These are phyloP conservation scores for Exsudoporus frostii DNA, from an alignment of 768 basidiomycete genomes.

Conservation along the genomic window DNA sequence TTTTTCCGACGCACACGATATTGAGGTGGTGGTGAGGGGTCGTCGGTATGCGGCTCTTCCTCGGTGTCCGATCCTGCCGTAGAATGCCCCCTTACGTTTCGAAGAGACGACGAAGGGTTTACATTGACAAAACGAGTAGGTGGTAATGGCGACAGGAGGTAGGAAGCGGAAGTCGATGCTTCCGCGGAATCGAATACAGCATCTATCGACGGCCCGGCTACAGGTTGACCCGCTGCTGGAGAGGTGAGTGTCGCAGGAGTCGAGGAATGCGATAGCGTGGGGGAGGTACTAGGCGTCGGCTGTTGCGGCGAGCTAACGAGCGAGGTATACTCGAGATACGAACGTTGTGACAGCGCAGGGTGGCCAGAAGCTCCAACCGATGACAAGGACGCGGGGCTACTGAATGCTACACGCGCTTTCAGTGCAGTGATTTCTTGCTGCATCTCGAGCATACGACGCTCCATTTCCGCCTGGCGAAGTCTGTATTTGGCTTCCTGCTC, in stretches of 20 bases:
- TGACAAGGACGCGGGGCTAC: slow-evolving; percentile 11
- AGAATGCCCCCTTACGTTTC: slow-evolving; percentile 29
- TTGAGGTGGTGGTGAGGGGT: slow-evolving; percentile 30
- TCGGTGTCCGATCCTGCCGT: slow-evolving; percentile 35
- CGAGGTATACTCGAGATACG: slow-evolving; percentile 6
- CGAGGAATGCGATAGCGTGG: slow-evolving; percentile 29
- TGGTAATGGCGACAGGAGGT: slow-evolving; percentile 17
- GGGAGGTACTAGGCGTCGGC: slow-evolving; percentile 29
- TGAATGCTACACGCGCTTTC: slow-evolving; percentile 37
- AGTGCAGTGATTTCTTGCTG: slow-evolving; percentile 50
- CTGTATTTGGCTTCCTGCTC: slow-evolving; percentile 60
- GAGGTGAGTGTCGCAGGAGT: slow-evolving; percentile 24
- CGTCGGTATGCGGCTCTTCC: slow-evolving; percentile 35
- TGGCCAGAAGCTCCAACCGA: slow-evolving; percentile 1
- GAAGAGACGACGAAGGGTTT: slow-evolving; percentile 7
- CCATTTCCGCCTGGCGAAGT: slow-evolving; percentile 57
- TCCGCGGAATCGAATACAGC: not conserved
- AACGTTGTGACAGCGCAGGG: not conserved
- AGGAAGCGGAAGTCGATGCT: not conserved
- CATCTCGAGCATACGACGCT: slow-evolving; percentile 52
- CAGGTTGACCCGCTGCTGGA: slow-evolving; percentile 9
- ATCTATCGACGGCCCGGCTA: slow-evolving; percentile 9
- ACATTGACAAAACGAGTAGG: slow-evolving; percentile 21
- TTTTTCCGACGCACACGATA: slow-evolving; percentile 46
- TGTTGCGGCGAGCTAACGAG: slow-evolving; percentile 21